Base-by-base conservation (phyloP, 306 rosid species). In the Cicer chorassanicum region DNA sequence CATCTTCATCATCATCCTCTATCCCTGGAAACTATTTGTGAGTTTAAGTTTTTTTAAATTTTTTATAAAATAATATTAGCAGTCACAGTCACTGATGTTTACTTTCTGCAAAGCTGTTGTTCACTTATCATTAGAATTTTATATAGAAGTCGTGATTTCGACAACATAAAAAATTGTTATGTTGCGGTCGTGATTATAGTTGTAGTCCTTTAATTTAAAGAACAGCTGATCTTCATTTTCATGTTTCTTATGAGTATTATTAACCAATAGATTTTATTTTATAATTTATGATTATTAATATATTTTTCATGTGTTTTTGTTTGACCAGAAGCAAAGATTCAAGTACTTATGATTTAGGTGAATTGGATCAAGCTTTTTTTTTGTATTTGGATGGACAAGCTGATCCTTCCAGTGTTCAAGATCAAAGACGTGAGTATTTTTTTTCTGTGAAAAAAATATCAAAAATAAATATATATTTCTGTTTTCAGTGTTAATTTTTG, bases 291-390 rank as follows among this genome's bases (percentile, higher is more conserved):
- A 4, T 29, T 4, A 0, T 29, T 29, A 29, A 29, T 41, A 19
- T 56, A 1, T 13, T 39, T 11, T 15, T 5, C 21, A 10, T 14
- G 51, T 18, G 53, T 14, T 8, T 39, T 62, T 50, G 14, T 75
- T 15, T 67, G 1, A 64, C 45, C 73, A 90, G 97, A 76, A 83
- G 82, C 87, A 92, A 88, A 76, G 98, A 91, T 70, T 75, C 82
- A 11, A 94, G 88, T 76, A 85, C 89, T 53, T 90, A 89, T 87
- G 98, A 91, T 86, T 73, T 94, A 84, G 96, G 95, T 9, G 98
- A 94, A 75, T 68, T 94, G 66, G 98, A 94, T 86, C 98, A 88
- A 85, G 97, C 96, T 6, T 91, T 91, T 62, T 91, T 94, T 79
- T 84, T 88, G 34, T 94, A 94, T 74, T 87, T 91, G 5, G 98